These are phyloP conservation scores for Boletellus emodensis DNA, from an alignment of 768 basidiomycete genomes.

Conservation along the genomic window DNA sequence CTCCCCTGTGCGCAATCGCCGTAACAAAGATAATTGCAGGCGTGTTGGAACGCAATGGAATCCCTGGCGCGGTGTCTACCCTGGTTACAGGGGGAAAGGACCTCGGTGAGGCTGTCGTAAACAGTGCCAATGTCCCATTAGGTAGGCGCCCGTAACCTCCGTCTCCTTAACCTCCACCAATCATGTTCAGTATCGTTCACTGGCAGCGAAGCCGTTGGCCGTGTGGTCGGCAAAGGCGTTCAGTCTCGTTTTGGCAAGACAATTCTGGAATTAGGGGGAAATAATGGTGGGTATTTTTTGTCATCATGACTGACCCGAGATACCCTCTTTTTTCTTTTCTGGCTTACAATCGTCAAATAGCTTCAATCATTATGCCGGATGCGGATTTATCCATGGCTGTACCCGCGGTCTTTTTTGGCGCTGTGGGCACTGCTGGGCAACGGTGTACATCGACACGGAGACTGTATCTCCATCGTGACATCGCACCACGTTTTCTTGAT, in stretches of 20 bases:
- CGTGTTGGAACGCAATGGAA: conserved; percentile 76
- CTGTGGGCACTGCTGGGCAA: conserved; percentile 74
- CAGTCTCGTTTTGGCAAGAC: conserved; percentile 86
- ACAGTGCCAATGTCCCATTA: conserved; percentile 71
- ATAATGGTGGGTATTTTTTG: conserved; percentile 65
- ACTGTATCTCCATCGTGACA: conserved; percentile 79
- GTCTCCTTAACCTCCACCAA: conserved; percentile 1
- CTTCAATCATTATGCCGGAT: conserved; percentile 89
- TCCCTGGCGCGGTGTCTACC: conserved; percentile 80
- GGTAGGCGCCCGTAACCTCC: conserved; percentile 39
- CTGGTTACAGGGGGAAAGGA: conserved; percentile 83
- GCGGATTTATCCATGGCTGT: conserved; percentile 89
- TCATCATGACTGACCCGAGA: conserved; percentile 17
- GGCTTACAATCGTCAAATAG: conserved; percentile 38
- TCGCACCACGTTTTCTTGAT: conserved; percentile 73
- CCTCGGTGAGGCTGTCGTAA: conserved; percentile 74
- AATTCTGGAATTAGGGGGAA: conserved; percentile 90
- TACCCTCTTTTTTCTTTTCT: conserved; percentile 15
- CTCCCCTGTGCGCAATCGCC: conserved; percentile 87
- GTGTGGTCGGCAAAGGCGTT: conserved; percentile 82
- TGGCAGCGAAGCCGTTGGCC: conserved; percentile 85
- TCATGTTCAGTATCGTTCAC: conserved; percentile 79
- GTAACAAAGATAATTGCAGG: conserved; percentile 78
- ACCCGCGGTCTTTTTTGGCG: conserved; percentile 89
- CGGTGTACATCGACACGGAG: conserved; percentile 92